Conservation (phyloP, 176 grass and related monocot species). For the maize (Zea mays) region DNA sequence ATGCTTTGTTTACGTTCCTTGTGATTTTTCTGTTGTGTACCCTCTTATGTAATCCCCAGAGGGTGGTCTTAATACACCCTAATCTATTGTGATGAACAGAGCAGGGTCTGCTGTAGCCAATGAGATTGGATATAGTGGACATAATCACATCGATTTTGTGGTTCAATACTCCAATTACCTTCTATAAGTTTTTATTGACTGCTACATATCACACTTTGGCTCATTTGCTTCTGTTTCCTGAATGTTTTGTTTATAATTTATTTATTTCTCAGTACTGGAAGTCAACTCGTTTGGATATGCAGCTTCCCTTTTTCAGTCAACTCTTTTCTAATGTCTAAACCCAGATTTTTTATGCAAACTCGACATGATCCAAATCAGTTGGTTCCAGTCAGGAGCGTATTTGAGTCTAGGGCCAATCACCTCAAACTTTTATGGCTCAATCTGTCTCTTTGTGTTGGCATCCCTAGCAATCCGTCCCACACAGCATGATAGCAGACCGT, state of each 20-base stretch:
- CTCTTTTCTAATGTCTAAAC: too few relatives aligned
- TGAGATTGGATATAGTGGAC: neutral
- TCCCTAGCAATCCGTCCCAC: too few relatives aligned
- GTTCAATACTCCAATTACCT: neutral
- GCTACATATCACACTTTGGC: neutral
- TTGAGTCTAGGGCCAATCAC: too few relatives aligned
- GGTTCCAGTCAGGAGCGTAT: too few relatives aligned
- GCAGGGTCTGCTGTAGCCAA: neutral
- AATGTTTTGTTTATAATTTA: constrained; percentile 25
- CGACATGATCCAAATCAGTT: too few relatives aligned
- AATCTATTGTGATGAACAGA: neutral
- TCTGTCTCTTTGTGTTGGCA: too few relatives aligned
- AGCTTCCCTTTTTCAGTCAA: neutral
- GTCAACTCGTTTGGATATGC: neutral
- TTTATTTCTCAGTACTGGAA: neutral
- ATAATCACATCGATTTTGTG: neutral
- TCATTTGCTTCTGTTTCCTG: neutral
- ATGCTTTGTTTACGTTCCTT: neutral
- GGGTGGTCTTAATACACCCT: neutral
- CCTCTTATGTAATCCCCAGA: neutral
- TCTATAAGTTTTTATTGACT: neutral
- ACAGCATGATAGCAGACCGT: too few relatives aligned
- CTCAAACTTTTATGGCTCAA: too few relatives aligned
- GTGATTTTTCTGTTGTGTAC: neutral
- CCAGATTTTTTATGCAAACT: too few relatives aligned